phyloP scores from a whole-genome alignment of 108 stramenopile genomes.

The Epipyxis sp. region DNA sequence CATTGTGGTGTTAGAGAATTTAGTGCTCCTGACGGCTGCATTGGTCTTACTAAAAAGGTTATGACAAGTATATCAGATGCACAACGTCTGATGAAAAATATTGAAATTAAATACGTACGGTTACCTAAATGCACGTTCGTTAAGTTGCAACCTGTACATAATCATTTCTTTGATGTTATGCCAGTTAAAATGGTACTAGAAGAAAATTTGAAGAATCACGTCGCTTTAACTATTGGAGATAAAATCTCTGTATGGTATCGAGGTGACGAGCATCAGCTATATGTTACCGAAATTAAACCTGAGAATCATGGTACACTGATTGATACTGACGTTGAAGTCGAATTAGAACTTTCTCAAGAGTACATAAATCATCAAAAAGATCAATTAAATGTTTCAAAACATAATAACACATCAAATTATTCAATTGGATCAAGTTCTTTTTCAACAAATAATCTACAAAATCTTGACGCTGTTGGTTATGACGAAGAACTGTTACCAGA shows the following conservation, averaged over 20 bases:
- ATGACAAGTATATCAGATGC: neutral
- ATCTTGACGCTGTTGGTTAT: too few species aligned
- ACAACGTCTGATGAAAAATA: neutral
- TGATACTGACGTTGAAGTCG: slow-evolving; percentile 25
- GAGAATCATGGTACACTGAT: neutral
- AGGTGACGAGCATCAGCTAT: neutral
- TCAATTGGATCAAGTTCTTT: too few species aligned
- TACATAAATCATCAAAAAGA: neutral
- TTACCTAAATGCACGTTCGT: slow-evolving; percentile 11
- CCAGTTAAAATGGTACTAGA: slow-evolving; percentile 17
- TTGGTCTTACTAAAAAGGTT: slow-evolving; percentile 11
- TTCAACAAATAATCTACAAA: too few species aligned
- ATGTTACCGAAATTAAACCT: slow-evolving; percentile 7
- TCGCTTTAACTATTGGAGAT: slow-evolving; percentile 10
- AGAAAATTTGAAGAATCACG: slow-evolving; percentile 4
- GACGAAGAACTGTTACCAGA: too few species aligned
- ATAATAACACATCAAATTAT: too few species aligned
- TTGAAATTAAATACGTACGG: slow-evolving; percentile 23
- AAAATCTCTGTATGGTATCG: slow-evolving; percentile 30
- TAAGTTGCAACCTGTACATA: neutral
- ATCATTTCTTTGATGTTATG: slow-evolving; percentile 4
- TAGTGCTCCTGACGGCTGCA: neutral
- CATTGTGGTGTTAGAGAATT: slow-evolving; percentile 31
- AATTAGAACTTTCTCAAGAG: slow-evolving; percentile 22
- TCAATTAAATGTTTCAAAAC: neutral